phyloP scores from a whole-genome alignment of 768 basidiomycete genomes.

The Mycena galopus region DNA sequence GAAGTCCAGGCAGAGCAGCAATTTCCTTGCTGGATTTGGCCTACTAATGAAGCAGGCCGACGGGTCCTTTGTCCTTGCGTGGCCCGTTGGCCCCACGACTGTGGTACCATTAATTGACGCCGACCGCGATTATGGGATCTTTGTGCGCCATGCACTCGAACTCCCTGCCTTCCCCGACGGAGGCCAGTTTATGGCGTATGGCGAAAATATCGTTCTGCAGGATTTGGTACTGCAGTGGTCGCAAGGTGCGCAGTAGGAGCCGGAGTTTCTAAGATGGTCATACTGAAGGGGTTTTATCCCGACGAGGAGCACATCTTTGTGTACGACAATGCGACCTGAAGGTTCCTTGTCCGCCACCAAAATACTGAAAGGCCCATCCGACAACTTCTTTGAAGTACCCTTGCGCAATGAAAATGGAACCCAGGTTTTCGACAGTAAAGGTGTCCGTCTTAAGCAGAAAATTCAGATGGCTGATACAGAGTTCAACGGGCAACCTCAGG shows the following conservation, averaged over 20 bases:
- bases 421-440: not conserved
- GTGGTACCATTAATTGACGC: too few species aligned
- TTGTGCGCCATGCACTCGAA: constrained; percentile 18
- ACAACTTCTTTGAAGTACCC: not conserved
- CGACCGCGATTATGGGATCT: constrained; percentile 25
- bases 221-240: too few species aligned
- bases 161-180: constrained; percentile 9
- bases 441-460: not conserved
- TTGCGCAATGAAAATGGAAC: not conserved
- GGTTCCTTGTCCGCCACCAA: too few species aligned
- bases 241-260: too few species aligned
- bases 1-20: constrained; percentile 20
- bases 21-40: not conserved
- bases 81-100: not conserved
- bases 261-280: too few species aligned
- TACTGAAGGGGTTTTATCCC: constrained; percentile 42
- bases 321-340: constrained; percentile 34
- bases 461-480: constrained; percentile 29
- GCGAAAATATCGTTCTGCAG: too few species aligned
- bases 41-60: not conserved
- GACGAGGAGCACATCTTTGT: too few species aligned
- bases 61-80: not conserved
- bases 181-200: too few species aligned
- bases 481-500: constrained; percentile 37
- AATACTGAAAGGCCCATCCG: constrained; percentile 36